These are phyloP conservation scores for Xylariales sp. DNA, from an alignment of 2,329 filamentous ascomycete genomes.

Conservation along the genomic window DNA sequence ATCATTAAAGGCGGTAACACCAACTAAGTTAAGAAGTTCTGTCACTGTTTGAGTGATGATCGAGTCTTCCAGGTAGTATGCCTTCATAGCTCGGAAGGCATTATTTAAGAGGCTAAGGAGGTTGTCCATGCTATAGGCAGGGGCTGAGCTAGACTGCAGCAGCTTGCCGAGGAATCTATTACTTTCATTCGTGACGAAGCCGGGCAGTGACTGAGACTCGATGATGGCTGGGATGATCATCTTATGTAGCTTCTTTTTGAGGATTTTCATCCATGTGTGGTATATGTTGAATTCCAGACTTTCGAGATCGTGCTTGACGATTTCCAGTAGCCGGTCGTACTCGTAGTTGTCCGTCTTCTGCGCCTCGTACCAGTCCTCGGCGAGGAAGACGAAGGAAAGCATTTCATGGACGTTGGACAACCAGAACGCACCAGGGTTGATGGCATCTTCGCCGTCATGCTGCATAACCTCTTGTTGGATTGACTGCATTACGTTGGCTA, in stretches of 20 bases:
- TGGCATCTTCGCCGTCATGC: conserved; percentile 94
- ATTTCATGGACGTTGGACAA: conserved; percentile 99
- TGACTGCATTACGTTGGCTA: conserved; percentile 99
- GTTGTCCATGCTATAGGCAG: conserved; percentile 99
- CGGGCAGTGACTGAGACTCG: conserved; percentile 96
- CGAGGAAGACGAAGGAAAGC: conserved; percentile 98
- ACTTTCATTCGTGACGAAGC: conserved; percentile 98
- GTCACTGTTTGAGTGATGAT: conserved; percentile 97
- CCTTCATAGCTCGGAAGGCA: conserved; percentile 98
- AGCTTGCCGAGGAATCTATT: conserved; percentile 98
- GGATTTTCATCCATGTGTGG: conserved; percentile 99
- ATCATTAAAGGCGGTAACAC: conserved; percentile 98
- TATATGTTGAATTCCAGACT: conserved; percentile 99
- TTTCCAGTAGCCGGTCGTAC: conserved; percentile 96
- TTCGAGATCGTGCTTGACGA: conserved; percentile 98
- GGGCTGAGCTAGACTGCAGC: conserved; percentile 86
- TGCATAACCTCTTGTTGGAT: conserved; percentile 99
- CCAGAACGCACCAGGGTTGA: conserved; percentile 99
- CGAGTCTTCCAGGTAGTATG: conserved; percentile 94
- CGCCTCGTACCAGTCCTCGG: conserved; percentile 99
- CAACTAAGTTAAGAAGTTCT: conserved; percentile 90
- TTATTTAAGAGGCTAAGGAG: conserved; percentile 94
- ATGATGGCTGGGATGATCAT: conserved; percentile 99
- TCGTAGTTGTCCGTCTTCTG: conserved; percentile 99
- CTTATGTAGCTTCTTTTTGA: conserved; percentile 99